Percentiles rank a stretch among this genome's conserved stretches.
Conservation (phyloP, 495 filamentous ascomycete species). For the Extremus antarcticus region DNA sequence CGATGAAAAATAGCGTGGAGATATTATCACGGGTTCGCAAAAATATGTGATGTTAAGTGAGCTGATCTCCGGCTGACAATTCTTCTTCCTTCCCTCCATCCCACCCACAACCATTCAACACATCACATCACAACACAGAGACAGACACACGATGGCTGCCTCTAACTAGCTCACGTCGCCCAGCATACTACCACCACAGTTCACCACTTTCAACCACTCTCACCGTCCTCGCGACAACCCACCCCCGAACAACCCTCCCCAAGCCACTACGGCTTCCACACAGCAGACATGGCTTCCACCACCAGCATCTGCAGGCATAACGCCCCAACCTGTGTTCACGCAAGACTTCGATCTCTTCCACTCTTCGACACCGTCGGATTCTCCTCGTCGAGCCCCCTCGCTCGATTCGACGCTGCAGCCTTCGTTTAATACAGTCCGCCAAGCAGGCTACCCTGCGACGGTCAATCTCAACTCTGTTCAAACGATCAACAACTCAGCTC, state of each 20-base stretch:
- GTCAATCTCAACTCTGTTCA: conserved; percentile 19
- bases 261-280: conserved; percentile 54
- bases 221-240: conserved; percentile 35
- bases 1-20: no score
- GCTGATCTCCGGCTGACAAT: background rate
- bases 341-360: conserved; percentile 36
- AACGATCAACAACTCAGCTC: conserved; percentile 21
- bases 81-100: conserved; percentile 24
- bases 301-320: conserved; percentile 36
- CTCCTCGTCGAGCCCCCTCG: conserved; percentile 25
- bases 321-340: conserved; percentile 29
- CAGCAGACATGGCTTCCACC: conserved; percentile 54
- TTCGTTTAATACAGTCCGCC: conserved; percentile 28
- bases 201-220: conserved; percentile 28
- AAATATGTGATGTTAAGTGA: no score
- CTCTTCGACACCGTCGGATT: conserved; percentile 21
- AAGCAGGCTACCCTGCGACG: conserved; percentile 3
- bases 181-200: conserved; percentile 9
- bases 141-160: conserved; percentile 37
- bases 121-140: conserved; percentile 21
- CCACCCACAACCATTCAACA: conserved; percentile 24
- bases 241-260: conserved; percentile 44
- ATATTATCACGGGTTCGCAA: no score
- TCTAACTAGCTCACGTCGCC: conserved; percentile 30
- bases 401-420: conserved; percentile 26